Conservation (phyloP, 2,329 filamentous ascomycete genomes). For the Beauveria bassiana region DNA sequence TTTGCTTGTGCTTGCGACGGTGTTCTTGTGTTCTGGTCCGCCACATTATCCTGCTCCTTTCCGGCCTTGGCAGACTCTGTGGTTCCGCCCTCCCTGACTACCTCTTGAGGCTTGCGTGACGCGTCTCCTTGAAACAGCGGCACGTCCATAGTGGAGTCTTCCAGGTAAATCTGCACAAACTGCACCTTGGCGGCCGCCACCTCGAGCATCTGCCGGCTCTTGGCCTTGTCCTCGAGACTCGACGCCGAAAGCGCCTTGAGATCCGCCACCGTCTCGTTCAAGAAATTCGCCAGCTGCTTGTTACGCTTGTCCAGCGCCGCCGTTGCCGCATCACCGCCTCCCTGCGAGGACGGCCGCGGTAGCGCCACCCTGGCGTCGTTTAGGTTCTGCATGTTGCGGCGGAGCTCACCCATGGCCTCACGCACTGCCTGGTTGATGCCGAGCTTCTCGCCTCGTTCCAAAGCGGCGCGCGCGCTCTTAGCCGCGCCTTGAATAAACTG, state of each 20-base stretch:
- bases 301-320: slow-evolving; percentile 57
- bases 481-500: slow-evolving; percentile 68
- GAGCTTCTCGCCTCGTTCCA: slow-evolving; percentile 66
- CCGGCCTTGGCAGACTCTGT: neutral
- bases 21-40: neutral
- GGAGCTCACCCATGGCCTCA: slow-evolving; percentile 74
- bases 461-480: slow-evolving; percentile 65
- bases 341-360: neutral
- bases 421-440: slow-evolving; percentile 74
- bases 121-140: slow-evolving; percentile 18
- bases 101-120: neutral
- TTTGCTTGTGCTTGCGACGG: neutral
- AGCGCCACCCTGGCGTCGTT: slow-evolving; percentile 41
- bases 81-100: no score
- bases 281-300: slow-evolving; percentile 56
- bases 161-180: slow-evolving; percentile 55
- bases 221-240: slow-evolving; percentile 39
- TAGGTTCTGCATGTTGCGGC: slow-evolving; percentile 63
- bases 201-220: slow-evolving; percentile 47
- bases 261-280: slow-evolving; percentile 57
- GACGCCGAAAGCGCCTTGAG: slow-evolving; percentile 53
- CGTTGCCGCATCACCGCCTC: slow-evolving; percentile 20
- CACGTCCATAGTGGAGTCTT: slow-evolving; percentile 47
- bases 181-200: slow-evolving; percentile 55
- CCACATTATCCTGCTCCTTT: neutral